Evolutionary conservation across 306 rosid genomes (phyloP), one percentile per base, ranked within the genome.

Genomic region (Quercus variabilis): DNA sequence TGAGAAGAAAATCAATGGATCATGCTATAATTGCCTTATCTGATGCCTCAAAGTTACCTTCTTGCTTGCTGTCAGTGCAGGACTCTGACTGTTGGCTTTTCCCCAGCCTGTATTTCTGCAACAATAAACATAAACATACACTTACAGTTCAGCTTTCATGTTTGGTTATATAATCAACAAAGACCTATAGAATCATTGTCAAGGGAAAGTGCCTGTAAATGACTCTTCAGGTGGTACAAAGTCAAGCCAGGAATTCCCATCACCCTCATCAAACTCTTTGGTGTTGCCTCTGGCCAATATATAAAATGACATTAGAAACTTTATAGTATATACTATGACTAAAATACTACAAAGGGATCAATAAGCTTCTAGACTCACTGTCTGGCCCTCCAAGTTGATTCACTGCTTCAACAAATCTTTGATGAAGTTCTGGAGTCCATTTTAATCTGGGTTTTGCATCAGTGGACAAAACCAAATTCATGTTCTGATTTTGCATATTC

Each of bases 161-260:
- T 69, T 52, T 52, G 67, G 35, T 12, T 14, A 43, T 62, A 28
- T 57, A 20, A 35, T 23, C 49, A 71, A 67, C 4, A 33, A 64
- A 67, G 76, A 62, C 49, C 33, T 33, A 80, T 55, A 30, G 15
- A 76, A 84, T 82, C 62, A 82, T 74, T 70, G 31, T 10, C 75
- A 62, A 74, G 65, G 52, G 72, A 19, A 80, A 79, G 79, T 85
- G 82, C 99, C 97, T 96, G 99, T 75, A 96, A 93, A 87, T 96
- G 99, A 88, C 99, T 96, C 96, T 96, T 96, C 25, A 96, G 86
- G 79, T 96, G 99, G 90, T 93, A 93, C 79, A 96, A 82, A 83
- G 96, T 96, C 35, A 96, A 93, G 55, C 99, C 98, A 76, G 92
- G 89, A 85, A 96, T 86, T 52, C 92, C 94, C 99, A 96, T 90